Percentiles rank a stretch among this genome's conserved stretches.
phyloP scores from a whole-genome alignment of 2,329 filamentous ascomycete genomes.

The Talaromyces sp. region DNA sequence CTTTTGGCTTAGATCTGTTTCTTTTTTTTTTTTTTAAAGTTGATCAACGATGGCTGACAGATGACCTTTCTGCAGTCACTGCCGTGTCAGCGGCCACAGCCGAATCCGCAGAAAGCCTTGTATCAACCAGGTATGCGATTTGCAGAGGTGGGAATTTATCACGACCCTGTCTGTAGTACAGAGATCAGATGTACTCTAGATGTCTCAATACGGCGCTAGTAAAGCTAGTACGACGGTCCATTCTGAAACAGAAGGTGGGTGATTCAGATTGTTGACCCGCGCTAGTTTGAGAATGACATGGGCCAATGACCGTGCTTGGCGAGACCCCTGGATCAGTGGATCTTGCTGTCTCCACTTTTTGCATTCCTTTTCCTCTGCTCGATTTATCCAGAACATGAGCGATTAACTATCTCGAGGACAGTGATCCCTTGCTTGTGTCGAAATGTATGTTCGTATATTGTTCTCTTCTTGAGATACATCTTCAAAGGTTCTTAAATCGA shows the following conservation, averaged over 20 bases:
- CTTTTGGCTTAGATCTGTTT: neutral
- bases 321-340: neutral
- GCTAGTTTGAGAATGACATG: conserved; percentile 14
- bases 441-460: too few species aligned
- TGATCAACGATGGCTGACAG: neutral
- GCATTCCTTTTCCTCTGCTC: neutral
- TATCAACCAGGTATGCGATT: neutral
- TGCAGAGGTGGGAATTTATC: neutral
- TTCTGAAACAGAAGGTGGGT: conserved; percentile 17
- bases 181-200: too few species aligned
- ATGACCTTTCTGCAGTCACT: neutral
- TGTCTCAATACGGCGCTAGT: conserved; percentile 5
- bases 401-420: too few species aligned
- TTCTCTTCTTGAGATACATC: neutral
- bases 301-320: neutral
- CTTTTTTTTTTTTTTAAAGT: neutral
- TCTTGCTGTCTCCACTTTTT: neutral
- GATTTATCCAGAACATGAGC: too few species aligned
- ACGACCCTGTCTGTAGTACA: neutral
- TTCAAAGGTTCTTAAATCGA: neutral
- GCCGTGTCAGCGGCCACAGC: neutral
- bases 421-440: neutral
- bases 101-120: too few species aligned
- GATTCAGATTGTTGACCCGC: conserved; percentile 16
- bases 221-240: conserved; percentile 6